Base-by-base conservation (phyloP, 2,329 filamentous ascomycete genomes). In the Mycosphaerella arachidis region DNA sequence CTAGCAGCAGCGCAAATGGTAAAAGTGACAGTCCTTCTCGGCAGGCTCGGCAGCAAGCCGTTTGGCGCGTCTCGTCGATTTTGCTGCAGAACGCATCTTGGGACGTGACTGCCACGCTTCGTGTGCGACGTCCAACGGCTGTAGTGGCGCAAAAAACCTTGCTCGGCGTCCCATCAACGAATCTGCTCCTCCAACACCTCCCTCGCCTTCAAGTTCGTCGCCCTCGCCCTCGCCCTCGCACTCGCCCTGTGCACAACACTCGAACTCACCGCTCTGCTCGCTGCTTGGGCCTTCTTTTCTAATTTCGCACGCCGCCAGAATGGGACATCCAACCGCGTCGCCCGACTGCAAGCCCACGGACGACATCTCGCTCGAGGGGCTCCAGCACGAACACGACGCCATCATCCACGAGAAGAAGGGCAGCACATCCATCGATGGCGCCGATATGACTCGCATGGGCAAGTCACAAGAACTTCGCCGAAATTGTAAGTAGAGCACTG, bases 381-480 rank as follows among this genome's bases (percentile, higher is more conserved):
- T 53, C 51, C 50, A 57, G 13, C 59, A 62, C 55, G 53, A 67
- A 40, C 59, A 65, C 54, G 63, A 62, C 48, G 66, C 65, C 51
- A 53, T 63, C 30, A 48, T 48, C 27, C 59, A 61, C 30, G 58
- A 66, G 40, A 48, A 66, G 54, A 71, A 72, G 50, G 70, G 69
- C 55, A 67, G 70, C 48, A 73, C 67, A 5, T 56, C 65, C 18
- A 64, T 58, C 27, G 78, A 81, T 66, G 72, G 75, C 30, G 68
- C 68, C 30, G 76, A 82, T 58, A 79, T 82, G 76, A 72, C 72
- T 33, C 76, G 79, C 18, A 74, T 82, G 75, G 80, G 80, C 43
- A 82, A 81, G 70, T 72, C 73, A 20, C 79, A 81, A 58, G 77
- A 82, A 51, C 73, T 82, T 61, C 75, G 77, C 29, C 73, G 80